Base-by-base conservation (phyloP, 768 basidiomycete species). In the Leccinum obscurum region DNA sequence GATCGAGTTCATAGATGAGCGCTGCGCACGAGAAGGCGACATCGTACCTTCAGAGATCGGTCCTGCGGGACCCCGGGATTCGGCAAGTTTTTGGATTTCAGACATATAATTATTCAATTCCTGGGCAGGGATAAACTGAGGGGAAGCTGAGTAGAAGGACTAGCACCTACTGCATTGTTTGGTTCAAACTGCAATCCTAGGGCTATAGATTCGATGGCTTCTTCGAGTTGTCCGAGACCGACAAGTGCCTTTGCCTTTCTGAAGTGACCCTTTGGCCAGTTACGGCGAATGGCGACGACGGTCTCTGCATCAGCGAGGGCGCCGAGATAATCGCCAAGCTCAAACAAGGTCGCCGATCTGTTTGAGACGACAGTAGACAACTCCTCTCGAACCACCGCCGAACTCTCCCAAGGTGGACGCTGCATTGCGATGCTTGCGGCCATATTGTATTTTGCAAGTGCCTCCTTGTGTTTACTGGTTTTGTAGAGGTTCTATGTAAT, bases 231-330 rank as follows among this genome's bases (percentile, higher is more conserved):
- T 3, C 80, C 81, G 54, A 99, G 79, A 22, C 84, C 93, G 2
- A 91, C 77, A 48, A 99, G 78, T 0, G 96, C 93, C 71, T 93
- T 93, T 2, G 93, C 91, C 70, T 91, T 95, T 60, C 97, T 83
- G 80, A 97, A 97, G 74, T 98, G 92, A 0, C 95, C 97, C 70
- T 98, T 99, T 67, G 90, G 85, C 95, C 96, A 98, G 50, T 86
- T 87, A 58, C 87, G 81, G 68, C 93, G 90, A 55, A 97, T 77
- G 63, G 84, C 75, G 46, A 97, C 88, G 68, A 98, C 94, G 2
- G 88, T 87, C 58, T 98, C 95, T 0, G 97, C 95, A 69, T 99
- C 97, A 28, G 87, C 87, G 8, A 95, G 77, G 4, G 94, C 89
- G 24, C 84, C 82, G 54, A 93, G 80, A 66, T 79, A 88, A 73